A percentile compares a stretch with the other conserved stretches of the same genome.
phyloP scores from a whole-genome alignment of 495 filamentous ascomycete genomes.

The Penicillium atrosanguineum region DNA sequence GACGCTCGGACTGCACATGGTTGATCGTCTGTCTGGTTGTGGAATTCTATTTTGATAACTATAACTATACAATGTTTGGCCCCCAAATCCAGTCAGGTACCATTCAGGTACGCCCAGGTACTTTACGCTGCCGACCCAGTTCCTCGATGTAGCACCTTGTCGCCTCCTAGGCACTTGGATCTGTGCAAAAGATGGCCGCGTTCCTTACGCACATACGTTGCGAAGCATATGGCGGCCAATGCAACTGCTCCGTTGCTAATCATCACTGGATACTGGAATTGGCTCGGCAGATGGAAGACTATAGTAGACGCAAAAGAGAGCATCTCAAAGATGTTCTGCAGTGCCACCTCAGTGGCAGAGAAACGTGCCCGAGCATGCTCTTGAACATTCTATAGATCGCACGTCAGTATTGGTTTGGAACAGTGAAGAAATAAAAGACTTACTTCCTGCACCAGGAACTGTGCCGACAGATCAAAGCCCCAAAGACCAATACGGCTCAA shows the following conservation, averaged over 20 bases:
- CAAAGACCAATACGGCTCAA: constrained; percentile 64
- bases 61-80: neutral
- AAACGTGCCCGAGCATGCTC: constrained; percentile 53
- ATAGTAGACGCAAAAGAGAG: constrained; percentile 60
- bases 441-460: constrained; percentile 66
- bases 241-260: constrained; percentile 53
- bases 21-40: neutral
- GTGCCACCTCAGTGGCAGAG: constrained; percentile 57
- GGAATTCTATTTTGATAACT: neutral
- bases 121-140: constrained; percentile 1
- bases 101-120: neutral
- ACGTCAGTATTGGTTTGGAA: neutral
- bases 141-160: constrained; percentile 13
- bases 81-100: too few species aligned
- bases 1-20: constrained; percentile 8
- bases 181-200: constrained; percentile 64
- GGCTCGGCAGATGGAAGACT: constrained; percentile 50
- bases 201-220: constrained; percentile 52
- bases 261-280: constrained; percentile 60
- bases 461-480: constrained; percentile 65
- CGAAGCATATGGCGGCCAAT: constrained; percentile 50
- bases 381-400: constrained; percentile 44
- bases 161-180: constrained; percentile 30
- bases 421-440: constrained; percentile 9
- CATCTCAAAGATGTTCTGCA: constrained; percentile 67